Evolutionary conservation across 2,329 filamentous ascomycete species (phyloP).

Genomic region (Aspergillus ibericus): DNA sequence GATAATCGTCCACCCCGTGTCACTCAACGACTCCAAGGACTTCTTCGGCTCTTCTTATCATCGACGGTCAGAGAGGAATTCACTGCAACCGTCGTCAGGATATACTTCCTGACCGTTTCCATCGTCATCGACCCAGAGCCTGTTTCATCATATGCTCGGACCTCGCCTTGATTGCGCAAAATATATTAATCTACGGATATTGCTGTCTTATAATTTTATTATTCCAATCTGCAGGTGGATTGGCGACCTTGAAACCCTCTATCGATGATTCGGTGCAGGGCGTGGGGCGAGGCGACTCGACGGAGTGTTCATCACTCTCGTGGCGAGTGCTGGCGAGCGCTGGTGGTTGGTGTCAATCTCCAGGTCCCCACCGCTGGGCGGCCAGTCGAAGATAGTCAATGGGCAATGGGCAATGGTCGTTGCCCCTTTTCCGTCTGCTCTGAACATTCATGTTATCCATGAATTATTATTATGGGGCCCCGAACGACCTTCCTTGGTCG

Average conservation of each 20-base stretch:
- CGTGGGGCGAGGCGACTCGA: constrained; percentile 15
- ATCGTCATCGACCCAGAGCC: not conserved
- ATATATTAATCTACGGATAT: not conserved
- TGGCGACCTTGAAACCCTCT: constrained; percentile 8
- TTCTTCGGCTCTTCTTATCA: not conserved
- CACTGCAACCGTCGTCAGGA: not conserved
- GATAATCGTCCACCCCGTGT: not conserved
- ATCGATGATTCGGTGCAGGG: not conserved
- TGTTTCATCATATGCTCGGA: not conserved
- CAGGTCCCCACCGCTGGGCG: constrained; percentile 12
- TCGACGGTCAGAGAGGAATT: no score
- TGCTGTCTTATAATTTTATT: constrained; percentile 1
- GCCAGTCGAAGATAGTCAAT: not conserved
- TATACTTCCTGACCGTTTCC: not conserved
- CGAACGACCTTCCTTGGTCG: not conserved
- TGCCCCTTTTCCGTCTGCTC: constrained; percentile 20
- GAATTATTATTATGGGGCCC: not conserved
- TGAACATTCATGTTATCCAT: no score
- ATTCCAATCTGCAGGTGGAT: constrained; percentile 4
- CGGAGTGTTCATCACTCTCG: constrained; percentile 19
- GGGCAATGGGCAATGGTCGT: constrained; percentile 8
- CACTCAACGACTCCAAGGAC: not conserved
- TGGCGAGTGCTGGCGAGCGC: constrained; percentile 13
- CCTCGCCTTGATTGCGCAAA: not conserved
- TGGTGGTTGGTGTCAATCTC: constrained; percentile 17